Percentiles rank a stretch among this genome's conserved stretches.
phyloP scores from a whole-genome alignment of 148 eudicot species.

The Fallopia convolvulus region DNA sequence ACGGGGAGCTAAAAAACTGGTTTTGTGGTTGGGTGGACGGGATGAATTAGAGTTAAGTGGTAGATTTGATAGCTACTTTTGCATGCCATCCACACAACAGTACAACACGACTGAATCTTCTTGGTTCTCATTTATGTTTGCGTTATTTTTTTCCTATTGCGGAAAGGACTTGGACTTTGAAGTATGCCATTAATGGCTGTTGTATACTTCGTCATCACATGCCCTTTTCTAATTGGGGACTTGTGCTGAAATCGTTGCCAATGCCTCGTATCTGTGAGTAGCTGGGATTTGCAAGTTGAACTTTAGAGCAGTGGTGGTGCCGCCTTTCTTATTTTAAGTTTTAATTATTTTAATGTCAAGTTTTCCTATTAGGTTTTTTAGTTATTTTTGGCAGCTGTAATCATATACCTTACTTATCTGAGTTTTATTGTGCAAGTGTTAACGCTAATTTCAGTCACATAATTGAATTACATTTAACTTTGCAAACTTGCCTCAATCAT shows the following conservation, averaged over 20 bases:
- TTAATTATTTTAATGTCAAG: background rate
- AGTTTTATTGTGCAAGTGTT: background rate
- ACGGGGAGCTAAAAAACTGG: background rate
- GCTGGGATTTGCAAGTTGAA: background rate
- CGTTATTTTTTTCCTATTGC: background rate
- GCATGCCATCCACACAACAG: background rate
- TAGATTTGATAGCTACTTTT: background rate
- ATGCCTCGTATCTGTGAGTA: background rate
- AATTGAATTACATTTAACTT: background rate
- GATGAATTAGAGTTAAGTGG: background rate
- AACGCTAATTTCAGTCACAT: background rate
- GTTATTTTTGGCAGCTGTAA: background rate
- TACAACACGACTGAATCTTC: background rate
- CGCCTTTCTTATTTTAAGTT: background rate
- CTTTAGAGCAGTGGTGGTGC: background rate
- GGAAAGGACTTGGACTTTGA: background rate
- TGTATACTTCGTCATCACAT: background rate
- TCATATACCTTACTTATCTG: background rate
- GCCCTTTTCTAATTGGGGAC: background rate
- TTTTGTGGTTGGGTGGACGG: background rate
- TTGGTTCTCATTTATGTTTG: background rate
- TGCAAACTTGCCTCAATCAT: constrained; percentile 1
- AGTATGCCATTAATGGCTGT: background rate
- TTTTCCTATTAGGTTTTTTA: background rate
- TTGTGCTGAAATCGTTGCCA: background rate